Conservation (phyloP, 225 moss, liverwort and hornwort species). For the Climacium dendroides region DNA sequence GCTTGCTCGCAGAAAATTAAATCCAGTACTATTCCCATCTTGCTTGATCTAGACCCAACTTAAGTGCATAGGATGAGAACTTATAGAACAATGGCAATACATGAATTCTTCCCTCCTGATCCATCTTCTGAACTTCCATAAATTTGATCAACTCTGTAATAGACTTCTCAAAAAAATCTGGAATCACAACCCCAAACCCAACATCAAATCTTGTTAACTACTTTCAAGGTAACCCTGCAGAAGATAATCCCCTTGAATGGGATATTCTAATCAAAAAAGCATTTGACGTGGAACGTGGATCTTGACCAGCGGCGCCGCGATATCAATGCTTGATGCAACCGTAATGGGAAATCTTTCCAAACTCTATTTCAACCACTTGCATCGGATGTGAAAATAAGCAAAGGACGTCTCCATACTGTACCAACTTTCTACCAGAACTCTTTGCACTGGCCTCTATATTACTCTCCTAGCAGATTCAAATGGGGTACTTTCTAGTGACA, state of each 20-base stretch:
- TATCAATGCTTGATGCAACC: neutral
- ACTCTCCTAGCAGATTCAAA: no score
- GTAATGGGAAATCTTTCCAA: neutral
- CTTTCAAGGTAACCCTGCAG: no score
- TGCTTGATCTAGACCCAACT: accelerated
- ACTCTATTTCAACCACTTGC: neutral
- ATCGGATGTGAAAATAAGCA: neutral
- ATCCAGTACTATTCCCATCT: neutral
- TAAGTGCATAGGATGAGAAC: neutral
- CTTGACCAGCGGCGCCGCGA: neutral
- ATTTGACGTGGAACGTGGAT: neutral
- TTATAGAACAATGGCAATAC: neutral
- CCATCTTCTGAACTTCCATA: neutral
- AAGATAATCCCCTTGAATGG: no score
- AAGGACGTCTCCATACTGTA: no score
- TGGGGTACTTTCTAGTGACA: no score
- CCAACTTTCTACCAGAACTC: no score
- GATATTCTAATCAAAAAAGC: neutral
- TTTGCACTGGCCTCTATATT: no score
- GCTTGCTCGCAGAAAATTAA: no score
- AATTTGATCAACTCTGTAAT: neutral
- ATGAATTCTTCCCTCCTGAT: neutral
- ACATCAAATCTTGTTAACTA: neutral
- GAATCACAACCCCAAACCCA: neutral
- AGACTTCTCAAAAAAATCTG: neutral